Percentiles rank a stretch among this genome's conserved stretches.
These are phyloP conservation scores for Oryza coarctata DNA, from an alignment of 176 grass and related monocot genomes.

Conservation along the genomic window DNA sequence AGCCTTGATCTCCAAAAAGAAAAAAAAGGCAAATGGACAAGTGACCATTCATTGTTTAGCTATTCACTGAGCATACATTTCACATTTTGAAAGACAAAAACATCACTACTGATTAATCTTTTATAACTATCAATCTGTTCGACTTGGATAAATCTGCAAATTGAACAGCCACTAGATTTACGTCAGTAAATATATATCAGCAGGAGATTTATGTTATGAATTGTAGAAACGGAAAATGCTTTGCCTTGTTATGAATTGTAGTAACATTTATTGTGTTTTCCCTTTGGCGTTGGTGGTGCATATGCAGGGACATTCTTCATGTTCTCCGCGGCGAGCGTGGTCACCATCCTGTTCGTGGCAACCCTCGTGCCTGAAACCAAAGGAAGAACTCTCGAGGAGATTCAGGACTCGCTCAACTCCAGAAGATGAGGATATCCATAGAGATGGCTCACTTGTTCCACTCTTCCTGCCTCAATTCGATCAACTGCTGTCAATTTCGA, in stretches of 20 bases:
- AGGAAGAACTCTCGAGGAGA: slow-evolving; percentile 80
- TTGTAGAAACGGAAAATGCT: neutral
- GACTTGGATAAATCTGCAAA: neutral
- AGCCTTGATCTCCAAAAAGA: too few species aligned
- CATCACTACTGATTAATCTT: neutral
- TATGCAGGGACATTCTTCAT: slow-evolving; percentile 71
- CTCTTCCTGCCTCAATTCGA: neutral
- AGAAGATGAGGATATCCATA: slow-evolving; percentile 28
- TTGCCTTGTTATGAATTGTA: neutral
- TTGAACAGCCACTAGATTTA: neutral
- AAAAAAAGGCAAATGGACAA: neutral
- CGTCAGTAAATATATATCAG: neutral
- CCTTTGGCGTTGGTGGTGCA: neutral
- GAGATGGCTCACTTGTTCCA: neutral
- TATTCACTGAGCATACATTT: too few species aligned
- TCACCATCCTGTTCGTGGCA: slow-evolving; percentile 64
- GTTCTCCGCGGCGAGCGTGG: slow-evolving; percentile 59
- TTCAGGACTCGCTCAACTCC: slow-evolving; percentile 53
- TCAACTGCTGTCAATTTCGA: too few species aligned
- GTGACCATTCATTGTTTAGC: neutral
- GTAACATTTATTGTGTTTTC: neutral
- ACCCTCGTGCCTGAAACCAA: slow-evolving; percentile 75
- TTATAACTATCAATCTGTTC: neutral
- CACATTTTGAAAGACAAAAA: too few species aligned
- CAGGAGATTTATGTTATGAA: neutral